Base-by-base conservation (phyloP, 352 stramenopile species). In the Phytophthora fragariaefolia region DNA sequence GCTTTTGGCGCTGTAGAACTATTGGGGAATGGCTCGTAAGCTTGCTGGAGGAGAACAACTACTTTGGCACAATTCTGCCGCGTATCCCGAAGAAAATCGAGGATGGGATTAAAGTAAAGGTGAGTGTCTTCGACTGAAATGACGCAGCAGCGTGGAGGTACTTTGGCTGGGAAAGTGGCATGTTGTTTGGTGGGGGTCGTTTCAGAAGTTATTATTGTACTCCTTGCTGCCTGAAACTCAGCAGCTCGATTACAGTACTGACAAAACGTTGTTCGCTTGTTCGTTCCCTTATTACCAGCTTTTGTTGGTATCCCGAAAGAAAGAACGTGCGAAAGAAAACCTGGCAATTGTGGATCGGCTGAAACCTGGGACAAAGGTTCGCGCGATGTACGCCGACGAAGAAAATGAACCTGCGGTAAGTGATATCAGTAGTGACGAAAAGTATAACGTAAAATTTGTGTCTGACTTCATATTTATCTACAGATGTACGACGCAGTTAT, bases 401-500 rank as follows among this genome's bases (percentile, higher is more conserved):
- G 95, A 99, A 45, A 98, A 99, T 74, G 83, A 92, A 48, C 85
- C 87, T 56, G 85, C 85, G 49, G 87, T 95, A 57, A 28, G 80
- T 58, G n/a, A n/a, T n/a, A n/a, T n/a, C n/a, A n/a, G n/a, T n/a
- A n/a, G n/a, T n/a, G n/a, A n/a, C n/a, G n/a, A n/a, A n/a, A n/a
- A n/a, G n/a, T n/a, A n/a, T n/a, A n/a, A n/a, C n/a, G n/a, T n/a
- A n/a, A n/a, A n/a, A n/a, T n/a, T 8, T 36, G n/a, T 47, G 2
- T 49, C 42, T 4, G n/a, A n/a, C 20, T 42, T 27, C 4, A 23
- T 9, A 20, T 43, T 67, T 73, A 47, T 3, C 30, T 48, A 10
- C 36, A 95, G 87, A 94, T 93, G 97, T 99, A 99, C 69, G 96
- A 98, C 49, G 97, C 95, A 3, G 86, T 98, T 6, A 97, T 99